Base-by-base conservation (phyloP, 345 rosid genomes). In the Populus tremula region DNA sequence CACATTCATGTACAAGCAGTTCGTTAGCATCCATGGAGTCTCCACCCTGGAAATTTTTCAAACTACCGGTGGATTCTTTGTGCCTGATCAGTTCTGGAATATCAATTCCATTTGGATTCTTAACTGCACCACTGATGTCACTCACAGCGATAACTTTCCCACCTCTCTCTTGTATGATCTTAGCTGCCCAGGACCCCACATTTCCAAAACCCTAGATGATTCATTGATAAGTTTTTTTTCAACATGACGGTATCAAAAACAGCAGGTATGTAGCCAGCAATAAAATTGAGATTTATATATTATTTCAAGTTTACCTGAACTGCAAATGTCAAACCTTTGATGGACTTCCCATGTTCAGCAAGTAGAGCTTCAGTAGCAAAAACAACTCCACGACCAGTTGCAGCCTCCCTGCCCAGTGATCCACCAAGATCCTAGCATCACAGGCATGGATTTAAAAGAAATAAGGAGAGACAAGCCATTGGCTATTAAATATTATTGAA, bases 401-500 rank as follows among this genome's bases (percentile, higher is more conserved):
- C 99, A 85, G 98, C 97, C 78, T 96, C 98, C 81, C 99, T 92
- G 73, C 99, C 98, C 18, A 94, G 79, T 25, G 99, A 96, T 79
- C 99, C 99, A 77, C 99, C 99, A 63, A 96, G 96, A 90, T 96
- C 98, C 99, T 96, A 85, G 45, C 80, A 71, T 16, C 50, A 49
- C 62, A 73, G 82, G 73, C 35, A 50, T 9, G 35, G 29, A 16
- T 29, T 43, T 2, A 9, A 76, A 70, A 23, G 13, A 43, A 67
- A 69, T n/a, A 25, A 62, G 23, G 43, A 71, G 47, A 70, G n/a
- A 45, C 39, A 20, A 53, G 38, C 20, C 33, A 69, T 63, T 29
- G 61, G 25, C 69, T 41, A 38, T 11, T 66, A 70, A 18, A 76
- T 16, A 45, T 18, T 50, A 53, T 71, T 65, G 54, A 38, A 77